Conservation (phyloP, 2,329 filamentous ascomycete genomes). For the Sporothrix humicola region DNA sequence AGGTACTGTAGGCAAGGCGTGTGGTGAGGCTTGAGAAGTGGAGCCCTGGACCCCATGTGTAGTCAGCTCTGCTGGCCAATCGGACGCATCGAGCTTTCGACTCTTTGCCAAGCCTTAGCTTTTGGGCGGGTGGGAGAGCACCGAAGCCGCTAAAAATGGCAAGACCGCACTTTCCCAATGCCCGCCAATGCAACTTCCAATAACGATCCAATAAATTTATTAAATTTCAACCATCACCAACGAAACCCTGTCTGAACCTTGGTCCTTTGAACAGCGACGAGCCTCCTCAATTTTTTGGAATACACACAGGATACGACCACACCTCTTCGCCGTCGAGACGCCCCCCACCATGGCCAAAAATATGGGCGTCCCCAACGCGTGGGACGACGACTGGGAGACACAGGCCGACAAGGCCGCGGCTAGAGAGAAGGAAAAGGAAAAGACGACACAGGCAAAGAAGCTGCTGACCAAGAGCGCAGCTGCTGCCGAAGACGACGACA, state of each 20-base stretch:
- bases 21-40: conserved; percentile 24
- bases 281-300: not conserved
- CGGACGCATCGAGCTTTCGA: conserved; percentile 4
- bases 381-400: conserved; percentile 89
- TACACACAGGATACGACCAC: not conserved
- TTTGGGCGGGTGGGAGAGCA: conserved; percentile 3
- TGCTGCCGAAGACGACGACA: conserved; percentile 38
- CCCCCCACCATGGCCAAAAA: conserved; percentile 51
- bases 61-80: conserved; percentile 25
- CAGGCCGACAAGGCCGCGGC: conserved; percentile 66
- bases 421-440: conserved; percentile 42
- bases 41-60: not conserved
- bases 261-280: not conserved
- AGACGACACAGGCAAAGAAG: not conserved
- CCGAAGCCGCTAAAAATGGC: conserved; percentile 23
- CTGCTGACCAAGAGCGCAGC: not conserved
- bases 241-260: not conserved
- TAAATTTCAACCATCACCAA: not conserved
- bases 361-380: conserved; percentile 70
- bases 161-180: not conserved
- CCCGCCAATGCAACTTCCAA: too few species aligned
- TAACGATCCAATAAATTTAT: not conserved
- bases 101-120: not conserved
- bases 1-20: not conserved
- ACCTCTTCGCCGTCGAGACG: not conserved